Base-by-base conservation (phyloP, 1,284 basidiomycete genomes). In the Hypsizygus ulmarius region DNA sequence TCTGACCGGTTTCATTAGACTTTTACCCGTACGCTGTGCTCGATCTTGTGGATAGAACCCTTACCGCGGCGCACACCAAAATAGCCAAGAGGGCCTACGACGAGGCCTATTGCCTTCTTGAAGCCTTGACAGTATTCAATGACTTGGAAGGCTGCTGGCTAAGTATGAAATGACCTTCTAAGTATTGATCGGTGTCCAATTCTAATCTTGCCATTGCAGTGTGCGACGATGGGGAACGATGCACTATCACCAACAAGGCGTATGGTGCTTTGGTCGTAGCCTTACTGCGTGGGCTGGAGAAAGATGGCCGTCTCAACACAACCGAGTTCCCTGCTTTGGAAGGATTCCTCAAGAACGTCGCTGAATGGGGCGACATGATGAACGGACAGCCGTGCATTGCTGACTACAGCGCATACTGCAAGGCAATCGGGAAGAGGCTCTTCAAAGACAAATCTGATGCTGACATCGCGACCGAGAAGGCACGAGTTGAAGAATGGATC, bases 241-340 rank as follows among this genome's bases (percentile, higher is more conserved):
- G 65, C 21, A 36, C 51, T 8, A 25, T 63, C n/a, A 70, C 71
- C 7, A 65, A 68, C 51, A 67, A 65, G 41, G 62, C 59, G 3
- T 72, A 68, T 45, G 70, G 71, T 10, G 68, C 69, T 2, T 56
- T 63, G 8, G 59, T 70, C n/a, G 60, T 74, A 27, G 64, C 65
- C 12, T 54, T 69, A 9, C 53, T 75, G 11, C 64, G 66, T 6
- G 67, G 56, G 15, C 52, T 75, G 12, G 61, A 73, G 25, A 52
- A 58, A 28, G 59, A 58, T 30, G 54, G 47, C 27, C 57, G 56
- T 9, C 64, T 71, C 39, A 57, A 66, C 50, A 45, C 51, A 21
- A 50, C 54, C 18, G 49, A 62, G 29, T 66, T 69, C 46, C 68
- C 72, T 4, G 63, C 61, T 42, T 61, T 75, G 8, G 70, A 73